Base-by-base conservation (phyloP, 2,329 filamentous ascomycete species). In the Colletotrichum simmondsii region DNA sequence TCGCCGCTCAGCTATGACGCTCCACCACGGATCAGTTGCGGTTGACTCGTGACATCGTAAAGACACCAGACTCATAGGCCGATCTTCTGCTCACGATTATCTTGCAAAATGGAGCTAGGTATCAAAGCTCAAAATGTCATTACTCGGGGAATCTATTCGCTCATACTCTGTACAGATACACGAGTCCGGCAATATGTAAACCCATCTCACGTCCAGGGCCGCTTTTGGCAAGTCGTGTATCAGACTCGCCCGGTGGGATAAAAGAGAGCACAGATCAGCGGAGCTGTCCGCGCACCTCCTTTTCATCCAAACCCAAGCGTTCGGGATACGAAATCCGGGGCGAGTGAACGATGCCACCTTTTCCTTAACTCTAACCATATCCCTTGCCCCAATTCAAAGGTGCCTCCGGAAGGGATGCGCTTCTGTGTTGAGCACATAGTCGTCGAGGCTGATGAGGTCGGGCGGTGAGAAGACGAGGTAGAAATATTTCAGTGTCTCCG, bases 401-500 rank as follows among this genome's bases (percentile, higher is more conserved):
- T 28, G 71, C 30, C 68, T 57, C 60, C 73, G 78, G 53, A 85
- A 78, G 1, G 87, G 87, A 75, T 89, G 87, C 2, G 86, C 87
- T 77, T 89, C 87, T 1, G 87, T 89, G 68, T 88, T 89, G 30
- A 91, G 80, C 60, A 94, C 91, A 80, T 86, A 94, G 12, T 93
- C 88, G 80, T 95, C 92, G 77, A 94, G 81, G 77, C 87, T 92
- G 59, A 93, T 84, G 32, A 91, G 77, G 28, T 88, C 86, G 1
- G 91, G 89, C 26, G 92, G 88, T 35, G 89, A 90, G 76, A 94
- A 95, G 49, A 94, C 87, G 64, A 94, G 80, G 76, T 92, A 95
- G 72, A 94, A 94, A 75, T 94, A 94, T 81, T 94, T 94, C 71
- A 94, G 81, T 24, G 92, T 95, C 83, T 94, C 92, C 0, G 90